A percentile compares a stretch with the other conserved stretches of the same genome.
Evolutionary conservation across 2,329 filamentous ascomycete species (phyloP).

Genomic region (Calonectria henricotiae): DNA sequence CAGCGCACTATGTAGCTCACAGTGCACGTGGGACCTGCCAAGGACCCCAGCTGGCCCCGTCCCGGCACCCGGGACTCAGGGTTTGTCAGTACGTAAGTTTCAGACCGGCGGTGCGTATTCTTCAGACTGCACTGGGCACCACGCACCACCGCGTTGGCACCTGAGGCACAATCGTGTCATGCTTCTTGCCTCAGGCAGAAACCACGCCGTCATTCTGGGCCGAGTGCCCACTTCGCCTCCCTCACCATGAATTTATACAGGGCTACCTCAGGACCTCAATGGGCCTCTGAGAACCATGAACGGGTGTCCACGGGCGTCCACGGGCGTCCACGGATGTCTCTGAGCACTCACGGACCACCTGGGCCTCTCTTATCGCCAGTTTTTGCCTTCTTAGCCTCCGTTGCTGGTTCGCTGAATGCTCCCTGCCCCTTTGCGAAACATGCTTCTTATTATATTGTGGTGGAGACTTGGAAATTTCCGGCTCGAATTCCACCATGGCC

Average conservation of each 20-base stretch:
- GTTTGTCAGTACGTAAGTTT: conserved; percentile 46
- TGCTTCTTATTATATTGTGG: conserved; percentile 20
- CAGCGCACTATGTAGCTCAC: conserved; percentile 19
- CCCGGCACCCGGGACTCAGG: conserved; percentile 10
- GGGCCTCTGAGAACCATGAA: conserved; percentile 11
- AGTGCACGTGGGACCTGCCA: conserved; percentile 11
- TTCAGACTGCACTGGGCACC: conserved; percentile 30
- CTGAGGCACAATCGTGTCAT: conserved; percentile 44
- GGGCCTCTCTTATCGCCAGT: conserved; percentile 17
- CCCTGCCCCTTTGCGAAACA: conserved; percentile 29
- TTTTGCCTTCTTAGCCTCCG: conserved; percentile 23
- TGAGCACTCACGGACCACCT: conserved; percentile 32
- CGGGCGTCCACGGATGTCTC: conserved; percentile 24
- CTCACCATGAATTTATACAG: conserved; percentile 38
- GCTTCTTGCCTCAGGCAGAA: conserved; percentile 55
- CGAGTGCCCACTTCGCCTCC: conserved; percentile 41
- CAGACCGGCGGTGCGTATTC: conserved; percentile 48
- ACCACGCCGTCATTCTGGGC: conserved; percentile 42
- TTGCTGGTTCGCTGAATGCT: conserved; percentile 14
- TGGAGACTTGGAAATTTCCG: conserved; percentile 30
- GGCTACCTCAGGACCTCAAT: conserved; percentile 33
- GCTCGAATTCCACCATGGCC: background rate
- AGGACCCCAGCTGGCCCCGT: conserved; percentile 8
- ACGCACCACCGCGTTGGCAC: conserved; percentile 25
- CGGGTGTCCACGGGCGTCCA: conserved; percentile 23